Base-by-base conservation (phyloP, 2,329 filamentous ascomycete genomes). In the Beauveria brongniartii region DNA sequence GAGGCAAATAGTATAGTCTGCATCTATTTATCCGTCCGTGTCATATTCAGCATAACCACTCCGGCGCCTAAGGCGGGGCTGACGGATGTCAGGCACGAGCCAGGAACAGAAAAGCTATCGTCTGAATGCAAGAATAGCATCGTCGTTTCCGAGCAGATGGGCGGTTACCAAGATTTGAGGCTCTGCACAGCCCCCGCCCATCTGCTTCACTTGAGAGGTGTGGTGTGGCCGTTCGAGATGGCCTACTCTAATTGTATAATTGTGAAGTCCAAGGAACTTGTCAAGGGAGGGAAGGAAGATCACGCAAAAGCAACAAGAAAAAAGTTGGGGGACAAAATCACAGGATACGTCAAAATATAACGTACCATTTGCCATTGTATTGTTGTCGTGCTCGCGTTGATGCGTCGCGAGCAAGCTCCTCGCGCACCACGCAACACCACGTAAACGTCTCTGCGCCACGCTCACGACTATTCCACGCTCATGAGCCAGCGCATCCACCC, bases 161-260 rank as follows among this genome's bases (percentile, higher is more conserved):
- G 58, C 50, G 58, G 58, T 26, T 54, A 60, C 58, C 30, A 60
- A 54, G 43, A 59, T 53, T 59, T 48, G 58, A 55, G 58, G 58
- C 58, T 60, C 58, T 60, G 58, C 51, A 60, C 58, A 48, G 50
- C 58, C 58, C 34, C 55, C 44, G 30, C 43, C 48, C 40, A 44
- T 53, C 48, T 41, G 37, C 20, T 44, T 59, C 37, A 47, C 40
- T 52, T 44, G 46, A 43, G 44, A 41, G 7, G 24, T 24, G 34
- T 58, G 55, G 50, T 46, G 57, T 54, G 48, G 57, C 48, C 48
- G 40, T 26, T 37, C 26, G 5, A 46, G 54, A 47, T 46, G 54
- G 54, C 54, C 24, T 37, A 37, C 34, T 37, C 34, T 37, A 16
- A 37, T 37, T 37, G 12, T 37, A 37, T 37, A 37, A 37, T 14